phyloP scores from a whole-genome alignment of 805 yeast genomes.

The Cyberlindnera meyerae region DNA sequence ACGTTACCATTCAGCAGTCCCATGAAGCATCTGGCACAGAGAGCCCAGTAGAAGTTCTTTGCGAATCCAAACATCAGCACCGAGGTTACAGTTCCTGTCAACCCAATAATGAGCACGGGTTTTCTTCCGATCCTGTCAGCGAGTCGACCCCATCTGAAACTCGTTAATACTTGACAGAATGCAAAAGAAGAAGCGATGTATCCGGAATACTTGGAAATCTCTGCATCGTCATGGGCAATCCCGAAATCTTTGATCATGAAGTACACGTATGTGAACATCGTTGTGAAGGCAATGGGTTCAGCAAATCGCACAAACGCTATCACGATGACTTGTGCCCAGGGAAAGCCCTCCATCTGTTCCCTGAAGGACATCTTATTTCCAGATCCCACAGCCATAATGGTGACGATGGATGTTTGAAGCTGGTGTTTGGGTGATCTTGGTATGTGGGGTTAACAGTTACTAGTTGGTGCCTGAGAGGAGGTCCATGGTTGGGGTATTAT shows the following conservation, averaged over 20 bases:
- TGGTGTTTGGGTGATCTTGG: no score
- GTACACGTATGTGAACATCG: constrained; percentile 19
- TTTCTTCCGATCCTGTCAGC: constrained; percentile 17
- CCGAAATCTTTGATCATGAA: constrained; percentile 20
- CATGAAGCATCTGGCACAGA: constrained; percentile 15
- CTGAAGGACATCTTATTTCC: constrained; percentile 5
- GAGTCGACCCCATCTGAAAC: constrained; percentile 17
- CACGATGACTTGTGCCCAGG: constrained; percentile 16
- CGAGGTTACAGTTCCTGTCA: constrained; percentile 11
- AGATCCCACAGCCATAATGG: no score
- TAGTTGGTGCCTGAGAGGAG: no score
- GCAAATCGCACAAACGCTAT: constrained; percentile 19
- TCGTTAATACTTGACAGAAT: constrained; percentile 14
- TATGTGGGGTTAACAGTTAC: no score
- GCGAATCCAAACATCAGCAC: constrained; percentile 17
- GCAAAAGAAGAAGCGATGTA: constrained; percentile 16
- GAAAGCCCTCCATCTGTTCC: constrained; percentile 17
- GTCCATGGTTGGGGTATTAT: no score
- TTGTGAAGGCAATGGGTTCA: constrained; percentile 19
- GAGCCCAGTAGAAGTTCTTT: constrained; percentile 14
- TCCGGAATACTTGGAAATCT: constrained; percentile 17
- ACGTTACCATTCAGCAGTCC: constrained; percentile 18
- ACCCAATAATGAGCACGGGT: constrained; percentile 15
- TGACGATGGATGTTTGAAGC: no score
- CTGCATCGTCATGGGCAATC: constrained; percentile 15